phyloP scores from a whole-genome alignment of 2,329 filamentous ascomycete species.

The Byssochlamys sp. region DNA sequence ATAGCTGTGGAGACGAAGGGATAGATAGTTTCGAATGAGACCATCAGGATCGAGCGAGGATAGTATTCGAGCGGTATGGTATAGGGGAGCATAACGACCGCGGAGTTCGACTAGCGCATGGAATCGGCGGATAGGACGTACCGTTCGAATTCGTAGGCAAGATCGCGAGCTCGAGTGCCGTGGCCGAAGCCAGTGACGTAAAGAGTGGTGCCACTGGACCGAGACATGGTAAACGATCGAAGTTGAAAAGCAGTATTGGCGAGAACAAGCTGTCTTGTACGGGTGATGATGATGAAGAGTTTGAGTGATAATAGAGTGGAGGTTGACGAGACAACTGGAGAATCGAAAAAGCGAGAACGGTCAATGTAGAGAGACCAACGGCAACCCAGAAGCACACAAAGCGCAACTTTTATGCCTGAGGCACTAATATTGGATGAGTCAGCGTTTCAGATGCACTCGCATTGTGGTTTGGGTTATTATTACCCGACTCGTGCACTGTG shows the following conservation, averaged over 20 bases:
- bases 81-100: conserved; percentile 18
- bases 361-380: background rate
- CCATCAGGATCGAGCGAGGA: conserved; percentile 23
- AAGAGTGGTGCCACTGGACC: conserved; percentile 74
- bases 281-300: conserved; percentile 7
- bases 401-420: background rate
- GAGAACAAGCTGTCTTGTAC: background rate
- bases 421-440: no score
- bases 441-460: no score
- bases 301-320: conserved; percentile 5
- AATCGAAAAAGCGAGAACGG: no score
- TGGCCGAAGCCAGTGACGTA: conserved; percentile 99
- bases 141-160: conserved; percentile 99
- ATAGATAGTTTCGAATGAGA: conserved; percentile 11
- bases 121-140: conserved; percentile 60
- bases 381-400: background rate
- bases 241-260: background rate
- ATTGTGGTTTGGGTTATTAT: no score
- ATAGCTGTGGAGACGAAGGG: conserved; percentile 5
- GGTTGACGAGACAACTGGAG: conserved; percentile 1
- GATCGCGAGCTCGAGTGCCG: conserved; percentile 94
- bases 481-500: no score
- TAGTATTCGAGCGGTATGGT: conserved; percentile 14
- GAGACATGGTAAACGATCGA: conserved; percentile 61
- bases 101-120: conserved; percentile 34